phyloP scores from a whole-genome alignment of 371 early-diverging fungal species.

The Lichtheimia corymbifera region DNA sequence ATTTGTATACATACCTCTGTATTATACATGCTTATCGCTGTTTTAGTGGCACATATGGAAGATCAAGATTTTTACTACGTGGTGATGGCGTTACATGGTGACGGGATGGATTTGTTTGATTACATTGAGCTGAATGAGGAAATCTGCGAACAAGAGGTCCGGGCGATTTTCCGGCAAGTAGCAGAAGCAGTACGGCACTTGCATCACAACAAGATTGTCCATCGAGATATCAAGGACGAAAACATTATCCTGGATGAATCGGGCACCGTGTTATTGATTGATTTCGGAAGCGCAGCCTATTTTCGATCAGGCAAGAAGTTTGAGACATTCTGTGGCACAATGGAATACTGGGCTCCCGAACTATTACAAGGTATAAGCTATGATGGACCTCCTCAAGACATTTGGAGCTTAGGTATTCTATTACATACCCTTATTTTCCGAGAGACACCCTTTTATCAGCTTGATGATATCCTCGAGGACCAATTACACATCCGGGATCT shows the following conservation, averaged over 20 bases:
- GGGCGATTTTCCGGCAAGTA: slow-evolving; percentile 64
- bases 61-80: slow-evolving; percentile 71
- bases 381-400: slow-evolving; percentile 78
- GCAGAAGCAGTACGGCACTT: slow-evolving; percentile 68
- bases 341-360: slow-evolving; percentile 79
- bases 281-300: slow-evolving; percentile 78
- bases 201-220: slow-evolving; percentile 72
- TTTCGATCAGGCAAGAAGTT: slow-evolving; percentile 59
- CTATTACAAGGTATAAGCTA: slow-evolving; percentile 70
- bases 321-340: slow-evolving; percentile 75
- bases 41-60: slow-evolving; percentile 52
- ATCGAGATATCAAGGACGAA: slow-evolving; percentile 80
- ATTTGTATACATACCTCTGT: neutral
- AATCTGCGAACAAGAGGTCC: slow-evolving; percentile 60
- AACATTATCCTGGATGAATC: slow-evolving; percentile 70
- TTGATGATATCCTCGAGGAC: slow-evolving; percentile 71
- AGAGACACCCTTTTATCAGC: slow-evolving; percentile 81
- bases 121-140: slow-evolving; percentile 67
- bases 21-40: neutral
- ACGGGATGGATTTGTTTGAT: slow-evolving; percentile 77
- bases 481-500: slow-evolving; percentile 64
- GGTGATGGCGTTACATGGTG: slow-evolving; percentile 65
- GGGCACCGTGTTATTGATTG: slow-evolving; percentile 65
- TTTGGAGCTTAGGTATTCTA: slow-evolving; percentile 83
- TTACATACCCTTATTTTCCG: slow-evolving; percentile 79